Conservation (phyloP, 2,329 filamentous ascomycete species). For the Hyphodiscus sp. region DNA sequence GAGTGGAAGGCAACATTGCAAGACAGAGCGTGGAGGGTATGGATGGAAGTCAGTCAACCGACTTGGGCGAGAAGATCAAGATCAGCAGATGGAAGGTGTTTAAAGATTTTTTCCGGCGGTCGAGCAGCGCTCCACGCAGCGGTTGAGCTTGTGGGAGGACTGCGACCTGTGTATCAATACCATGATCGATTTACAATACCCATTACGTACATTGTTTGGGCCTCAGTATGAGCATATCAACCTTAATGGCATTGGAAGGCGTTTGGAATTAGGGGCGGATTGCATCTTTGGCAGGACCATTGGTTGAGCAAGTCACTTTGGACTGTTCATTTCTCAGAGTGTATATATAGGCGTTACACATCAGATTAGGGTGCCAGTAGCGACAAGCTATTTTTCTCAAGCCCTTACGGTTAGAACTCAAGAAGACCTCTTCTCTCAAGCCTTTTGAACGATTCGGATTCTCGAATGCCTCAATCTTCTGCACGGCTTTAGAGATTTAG, state of each 20-base stretch:
- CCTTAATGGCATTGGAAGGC: neutral
- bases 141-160: neutral
- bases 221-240: neutral
- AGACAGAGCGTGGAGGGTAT: slow-evolving; percentile 11
- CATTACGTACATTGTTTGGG: neutral
- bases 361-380: neutral
- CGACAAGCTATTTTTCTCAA: neutral
- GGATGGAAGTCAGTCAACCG: neutral
- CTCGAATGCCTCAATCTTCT: too few species aligned
- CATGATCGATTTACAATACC: neutral
- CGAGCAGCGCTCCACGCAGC: neutral
- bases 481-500: too few species aligned
- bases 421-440: too few species aligned
- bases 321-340: neutral
- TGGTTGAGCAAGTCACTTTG: neutral
- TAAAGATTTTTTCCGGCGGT: slow-evolving; percentile 22
- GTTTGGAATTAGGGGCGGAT: neutral
- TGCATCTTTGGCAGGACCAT: neutral
- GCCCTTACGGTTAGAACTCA: too few species aligned
- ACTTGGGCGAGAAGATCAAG: slow-evolving; percentile 16
- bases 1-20: neutral
- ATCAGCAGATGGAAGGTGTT: slow-evolving; percentile 24
- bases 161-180: neutral
- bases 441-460: too few species aligned
- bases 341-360: neutral